Evolutionary conservation across 768 basidiomycete species (phyloP).

Genomic region (Phaffia tasmanica): DNA sequence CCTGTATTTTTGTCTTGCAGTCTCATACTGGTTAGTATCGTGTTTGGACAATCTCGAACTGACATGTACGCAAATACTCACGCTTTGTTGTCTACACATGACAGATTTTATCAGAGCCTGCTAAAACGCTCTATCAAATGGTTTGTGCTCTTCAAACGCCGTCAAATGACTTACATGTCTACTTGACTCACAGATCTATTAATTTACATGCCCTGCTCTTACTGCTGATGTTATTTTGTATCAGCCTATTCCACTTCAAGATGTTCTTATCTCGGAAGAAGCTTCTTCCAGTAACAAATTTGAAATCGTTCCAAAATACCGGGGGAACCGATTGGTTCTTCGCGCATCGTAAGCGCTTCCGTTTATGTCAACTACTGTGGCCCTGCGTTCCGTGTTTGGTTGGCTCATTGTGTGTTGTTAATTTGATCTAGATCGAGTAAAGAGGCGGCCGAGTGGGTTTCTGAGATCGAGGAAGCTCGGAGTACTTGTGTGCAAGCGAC

Average conservation of each 20-base stretch:
- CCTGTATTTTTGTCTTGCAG: background rate
- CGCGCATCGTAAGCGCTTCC: background rate
- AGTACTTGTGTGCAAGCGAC: conserved; percentile 10
- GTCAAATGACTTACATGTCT: conserved; percentile 3
- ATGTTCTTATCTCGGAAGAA: conserved; percentile 1
- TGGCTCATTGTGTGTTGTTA: too few species aligned
- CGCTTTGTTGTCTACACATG: background rate
- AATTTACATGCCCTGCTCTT: conserved; percentile 2
- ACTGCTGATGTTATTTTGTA: conserved; percentile 14
- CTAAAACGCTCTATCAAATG: too few species aligned
- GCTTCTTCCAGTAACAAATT: conserved; percentile 1
- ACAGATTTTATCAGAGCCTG: background rate
- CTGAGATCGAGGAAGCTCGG: conserved; percentile 19
- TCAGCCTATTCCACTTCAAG: background rate
- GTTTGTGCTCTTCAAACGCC: background rate
- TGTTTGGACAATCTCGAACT: background rate
- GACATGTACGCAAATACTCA: background rate
- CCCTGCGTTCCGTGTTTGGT: too few species aligned
- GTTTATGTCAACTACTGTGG: too few species aligned
- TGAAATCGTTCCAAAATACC: conserved; percentile 15
- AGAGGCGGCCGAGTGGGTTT: conserved; percentile 16
- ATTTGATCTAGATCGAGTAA: too few species aligned
- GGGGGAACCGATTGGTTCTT: conserved; percentile 13
- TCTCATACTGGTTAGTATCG: background rate
- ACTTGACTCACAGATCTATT: background rate